These are phyloP conservation scores for Tuctoria greenei DNA, from an alignment of 176 grass and related monocot species.

Conservation along the genomic window DNA sequence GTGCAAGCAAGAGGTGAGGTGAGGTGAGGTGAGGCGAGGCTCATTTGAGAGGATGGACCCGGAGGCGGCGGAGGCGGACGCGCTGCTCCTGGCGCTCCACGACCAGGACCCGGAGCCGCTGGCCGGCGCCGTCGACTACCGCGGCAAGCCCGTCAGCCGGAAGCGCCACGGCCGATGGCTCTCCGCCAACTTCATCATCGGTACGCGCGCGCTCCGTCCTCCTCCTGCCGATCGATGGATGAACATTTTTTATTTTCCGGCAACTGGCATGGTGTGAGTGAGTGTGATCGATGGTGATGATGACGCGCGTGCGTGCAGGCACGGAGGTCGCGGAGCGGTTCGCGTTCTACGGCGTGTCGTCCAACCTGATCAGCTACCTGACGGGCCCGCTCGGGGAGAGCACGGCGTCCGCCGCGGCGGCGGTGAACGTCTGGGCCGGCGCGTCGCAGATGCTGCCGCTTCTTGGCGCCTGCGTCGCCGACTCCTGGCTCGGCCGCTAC, in stretches of 20 bases:
- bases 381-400: conserved; percentile 50
- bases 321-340: conserved; percentile 56
- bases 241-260: too few relatives aligned
- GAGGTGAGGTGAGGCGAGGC: not conserved
- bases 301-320: not conserved
- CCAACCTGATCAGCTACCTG: conserved; percentile 65
- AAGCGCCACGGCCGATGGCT: conserved; percentile 21
- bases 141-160: conserved; percentile 12
- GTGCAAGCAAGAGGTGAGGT: not conserved
- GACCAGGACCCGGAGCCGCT: not conserved
- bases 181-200: conserved; percentile 40
- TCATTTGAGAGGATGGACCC: not conserved
- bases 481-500: conserved; percentile 48
- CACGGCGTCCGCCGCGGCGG: conserved; percentile 44
- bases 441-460: conserved; percentile 34
- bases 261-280: not conserved
- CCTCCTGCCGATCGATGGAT: too few relatives aligned
- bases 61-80: conserved; percentile 6
- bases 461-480: conserved; percentile 41
- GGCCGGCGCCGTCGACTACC: conserved; percentile 28
- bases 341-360: conserved; percentile 52
- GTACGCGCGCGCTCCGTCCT: not conserved
- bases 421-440: conserved; percentile 46
- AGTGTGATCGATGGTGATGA: too few relatives aligned
- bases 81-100: not conserved